A percentile compares a stretch with the other conserved stretches of the same genome.
phyloP scores from a whole-genome alignment of 2,329 filamentous ascomycete species.

The Beauveria australis region DNA sequence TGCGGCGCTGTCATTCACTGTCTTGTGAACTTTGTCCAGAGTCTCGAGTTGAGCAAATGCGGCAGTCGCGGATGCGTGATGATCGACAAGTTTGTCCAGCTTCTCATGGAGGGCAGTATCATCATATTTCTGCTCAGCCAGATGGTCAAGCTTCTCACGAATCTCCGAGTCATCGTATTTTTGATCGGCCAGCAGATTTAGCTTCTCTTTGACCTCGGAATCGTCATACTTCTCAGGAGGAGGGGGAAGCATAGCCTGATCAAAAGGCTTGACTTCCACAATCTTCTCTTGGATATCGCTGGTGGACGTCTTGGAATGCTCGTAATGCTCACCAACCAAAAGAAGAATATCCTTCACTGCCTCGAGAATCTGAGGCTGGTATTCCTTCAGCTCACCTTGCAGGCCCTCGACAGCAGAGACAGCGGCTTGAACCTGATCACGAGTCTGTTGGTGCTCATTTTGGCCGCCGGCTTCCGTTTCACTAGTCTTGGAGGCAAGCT shows the following conservation, averaged over 20 bases:
- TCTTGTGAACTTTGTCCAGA: conserved; percentile 80
- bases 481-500: conserved; percentile 67
- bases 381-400: conserved; percentile 70
- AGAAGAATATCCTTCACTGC: conserved; percentile 78
- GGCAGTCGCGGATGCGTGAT: conserved; percentile 57
- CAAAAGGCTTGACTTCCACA: conserved; percentile 51
- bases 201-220: conserved; percentile 22
- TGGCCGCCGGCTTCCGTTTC: conserved; percentile 67
- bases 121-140: conserved; percentile 16
- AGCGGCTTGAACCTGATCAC: conserved; percentile 70
- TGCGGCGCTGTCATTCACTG: conserved; percentile 74
- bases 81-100: conserved; percentile 25
- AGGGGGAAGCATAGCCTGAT: conserved; percentile 48
- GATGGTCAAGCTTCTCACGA: conserved; percentile 17
- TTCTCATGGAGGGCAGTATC: conserved; percentile 17
- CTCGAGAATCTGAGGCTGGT: conserved; percentile 81
- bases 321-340: conserved; percentile 78
- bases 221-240: conserved; percentile 54
- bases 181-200: conserved; percentile 25
- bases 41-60: conserved; percentile 69
- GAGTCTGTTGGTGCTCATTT: conserved; percentile 72
- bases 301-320: conserved; percentile 66
- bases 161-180: conserved; percentile 27
- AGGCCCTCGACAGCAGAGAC: conserved; percentile 65
- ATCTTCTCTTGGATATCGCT: conserved; percentile 50